phyloP scores from a whole-genome alignment of 2,329 filamentous ascomycete genomes.

The Gyromitra esculenta region DNA sequence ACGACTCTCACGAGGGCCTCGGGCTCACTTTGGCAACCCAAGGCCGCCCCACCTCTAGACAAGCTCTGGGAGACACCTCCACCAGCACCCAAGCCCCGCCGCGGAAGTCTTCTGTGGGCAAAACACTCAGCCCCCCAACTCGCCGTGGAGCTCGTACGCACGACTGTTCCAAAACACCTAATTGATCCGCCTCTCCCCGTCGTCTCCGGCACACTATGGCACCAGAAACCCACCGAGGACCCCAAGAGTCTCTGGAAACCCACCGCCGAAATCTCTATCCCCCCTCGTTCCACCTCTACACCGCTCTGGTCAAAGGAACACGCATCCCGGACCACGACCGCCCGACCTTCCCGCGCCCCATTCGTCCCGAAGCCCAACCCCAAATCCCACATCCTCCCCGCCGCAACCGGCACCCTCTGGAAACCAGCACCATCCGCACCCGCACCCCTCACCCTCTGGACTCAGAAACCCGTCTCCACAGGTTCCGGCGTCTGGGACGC shows the following conservation, averaged over 20 bases:
- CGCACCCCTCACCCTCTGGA: constrained; percentile 32
- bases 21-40: constrained; percentile 49
- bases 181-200: constrained; percentile 34
- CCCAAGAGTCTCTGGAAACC: constrained; percentile 43
- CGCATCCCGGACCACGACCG: constrained; percentile 49
- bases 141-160: constrained; percentile 28
- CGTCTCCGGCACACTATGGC: constrained; percentile 44
- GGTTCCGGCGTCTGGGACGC: constrained; percentile 41
- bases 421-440: not conserved
- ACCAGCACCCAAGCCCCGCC: constrained; percentile 23
- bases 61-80: constrained; percentile 34
- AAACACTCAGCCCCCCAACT: constrained; percentile 39
- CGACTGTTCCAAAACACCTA: constrained; percentile 30
- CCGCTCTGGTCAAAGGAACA: constrained; percentile 52
- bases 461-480: constrained; percentile 4
- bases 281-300: constrained; percentile 11
- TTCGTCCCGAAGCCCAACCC: constrained; percentile 42
- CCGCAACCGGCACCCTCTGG: constrained; percentile 46
- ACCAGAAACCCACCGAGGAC: constrained; percentile 4
- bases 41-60: constrained; percentile 7
- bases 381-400: constrained; percentile 25
- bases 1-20: constrained; percentile 35
- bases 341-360: constrained; percentile 41
- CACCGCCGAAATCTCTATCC: constrained; percentile 18
- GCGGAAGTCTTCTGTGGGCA: constrained; percentile 43